phyloP scores from a whole-genome alignment of 257 asterid genomes.

The Nicotiana noctiflora region DNA sequence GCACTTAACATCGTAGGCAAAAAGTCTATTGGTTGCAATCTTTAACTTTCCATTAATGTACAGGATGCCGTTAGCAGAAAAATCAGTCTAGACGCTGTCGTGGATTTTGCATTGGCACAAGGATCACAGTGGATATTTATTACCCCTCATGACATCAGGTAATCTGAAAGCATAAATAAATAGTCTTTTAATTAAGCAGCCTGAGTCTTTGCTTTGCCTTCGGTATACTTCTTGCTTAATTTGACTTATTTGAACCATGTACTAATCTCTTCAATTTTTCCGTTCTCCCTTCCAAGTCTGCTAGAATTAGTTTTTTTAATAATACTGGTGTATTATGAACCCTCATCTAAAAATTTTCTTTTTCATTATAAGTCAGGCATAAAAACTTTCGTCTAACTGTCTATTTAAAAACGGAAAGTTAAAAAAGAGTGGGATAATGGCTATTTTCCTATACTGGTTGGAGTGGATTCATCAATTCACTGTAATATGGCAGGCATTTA shows the following conservation, averaged over 20 bases:
- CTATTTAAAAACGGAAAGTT: background rate
- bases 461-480: background rate
- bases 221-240: background rate
- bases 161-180: background rate
- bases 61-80: constrained; percentile 99
- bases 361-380: background rate
- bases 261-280: background rate
- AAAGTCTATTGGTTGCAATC: background rate
- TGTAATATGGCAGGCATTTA: background rate
- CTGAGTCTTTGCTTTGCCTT: background rate
- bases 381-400: background rate
- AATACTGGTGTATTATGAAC: background rate
- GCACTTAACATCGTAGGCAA: background rate
- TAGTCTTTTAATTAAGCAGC: background rate
- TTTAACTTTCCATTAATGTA: background rate
- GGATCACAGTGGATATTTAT: constrained; percentile 97
- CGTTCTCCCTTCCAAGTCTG: background rate
- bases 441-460: background rate
- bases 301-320: background rate
- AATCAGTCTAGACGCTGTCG: constrained; percentile 84
- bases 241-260: background rate
- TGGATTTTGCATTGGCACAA: constrained; percentile 86
- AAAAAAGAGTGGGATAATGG: background rate
- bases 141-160: constrained; percentile 97
- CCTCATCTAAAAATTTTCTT: background rate